phyloP scores from a whole-genome alignment of 2,329 filamentous ascomycete genomes.

The Hymenoscyphus repandus region DNA sequence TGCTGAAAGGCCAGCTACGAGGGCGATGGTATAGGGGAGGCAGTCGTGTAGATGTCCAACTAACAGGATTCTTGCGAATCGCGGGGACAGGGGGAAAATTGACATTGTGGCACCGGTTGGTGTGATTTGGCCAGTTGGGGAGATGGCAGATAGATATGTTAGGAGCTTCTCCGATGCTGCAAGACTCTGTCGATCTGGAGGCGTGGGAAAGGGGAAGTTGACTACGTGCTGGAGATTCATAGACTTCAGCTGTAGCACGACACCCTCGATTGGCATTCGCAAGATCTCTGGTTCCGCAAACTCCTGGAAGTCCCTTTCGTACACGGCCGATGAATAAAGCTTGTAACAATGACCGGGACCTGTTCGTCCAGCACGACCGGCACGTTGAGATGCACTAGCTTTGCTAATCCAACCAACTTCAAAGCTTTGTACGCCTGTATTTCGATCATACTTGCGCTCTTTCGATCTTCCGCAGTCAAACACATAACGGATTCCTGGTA shows the following conservation, averaged over 20 bases:
- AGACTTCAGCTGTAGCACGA: constrained; percentile 89
- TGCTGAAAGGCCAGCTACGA: constrained; percentile 84
- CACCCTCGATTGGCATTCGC: constrained; percentile 84
- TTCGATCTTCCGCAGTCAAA: constrained; percentile 93
- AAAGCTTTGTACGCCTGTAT: constrained; percentile 90
- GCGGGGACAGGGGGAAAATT: constrained; percentile 82
- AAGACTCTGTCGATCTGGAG: constrained; percentile 71
- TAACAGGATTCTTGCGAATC: constrained; percentile 87
- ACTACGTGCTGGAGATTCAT: constrained; percentile 88
- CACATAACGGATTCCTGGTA: constrained; percentile 90
- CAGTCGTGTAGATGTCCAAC: constrained; percentile 80
- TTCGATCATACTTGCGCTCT: constrained; percentile 81
- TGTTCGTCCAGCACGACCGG: constrained; percentile 91
- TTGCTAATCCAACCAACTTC: constrained; percentile 97
- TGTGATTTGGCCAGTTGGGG: constrained; percentile 67
- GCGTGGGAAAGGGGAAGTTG: constrained; percentile 94
- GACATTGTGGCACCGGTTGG: constrained; percentile 78
- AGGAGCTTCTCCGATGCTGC: constrained; percentile 81
- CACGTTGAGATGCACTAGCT: constrained; percentile 85
- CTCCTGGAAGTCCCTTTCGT: constrained; percentile 79
- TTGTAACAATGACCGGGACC: constrained; percentile 94
- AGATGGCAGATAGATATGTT: constrained; percentile 77
- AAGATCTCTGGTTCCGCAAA: constrained; percentile 86
- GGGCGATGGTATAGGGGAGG: constrained; percentile 76
- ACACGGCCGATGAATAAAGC: constrained; percentile 90